Evolutionary conservation across 1,139 yeast genomes (phyloP).

Genomic region (Yamadazyma triangularis): DNA sequence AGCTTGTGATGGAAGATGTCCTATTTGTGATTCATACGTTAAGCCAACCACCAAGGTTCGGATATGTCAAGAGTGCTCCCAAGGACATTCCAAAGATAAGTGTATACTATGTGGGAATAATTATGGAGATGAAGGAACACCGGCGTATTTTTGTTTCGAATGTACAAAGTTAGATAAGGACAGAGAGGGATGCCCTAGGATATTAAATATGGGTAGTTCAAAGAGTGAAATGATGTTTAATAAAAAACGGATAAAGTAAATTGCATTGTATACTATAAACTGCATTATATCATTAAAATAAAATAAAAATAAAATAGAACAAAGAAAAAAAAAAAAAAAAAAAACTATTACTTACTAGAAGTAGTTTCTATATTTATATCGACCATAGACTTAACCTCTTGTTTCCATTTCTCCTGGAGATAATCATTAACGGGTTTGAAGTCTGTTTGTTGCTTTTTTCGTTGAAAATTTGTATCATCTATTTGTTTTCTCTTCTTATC

Average conservation of each 20-base stretch:
- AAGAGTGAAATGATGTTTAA: conserved; percentile 66
- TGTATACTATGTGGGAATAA: conserved; percentile 72
- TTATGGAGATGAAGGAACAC: conserved; percentile 40
- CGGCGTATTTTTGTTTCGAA: conserved; percentile 82
- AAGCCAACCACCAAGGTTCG: conserved; percentile 69
- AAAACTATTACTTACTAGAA: no score
- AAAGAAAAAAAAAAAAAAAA: no score
- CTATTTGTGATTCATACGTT: conserved; percentile 83
- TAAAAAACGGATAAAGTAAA: conserved; percentile 19
- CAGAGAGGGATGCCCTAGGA: conserved; percentile 90
- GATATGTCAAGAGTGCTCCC: conserved; percentile 82
- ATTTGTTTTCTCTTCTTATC: conserved; percentile 25
- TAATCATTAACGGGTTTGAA: conserved; percentile 33
- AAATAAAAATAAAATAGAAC: no score
- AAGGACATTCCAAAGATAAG: conserved; percentile 57
- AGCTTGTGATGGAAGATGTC: conserved; percentile 90
- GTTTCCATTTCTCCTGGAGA: conserved; percentile 34
- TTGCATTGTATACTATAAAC: no score
- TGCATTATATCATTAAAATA: no score
- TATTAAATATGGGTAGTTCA: conserved; percentile 74
- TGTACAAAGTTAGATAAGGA: conserved; percentile 79
- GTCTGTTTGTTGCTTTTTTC: conserved; percentile 35
- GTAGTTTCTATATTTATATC: conserved; percentile 33
- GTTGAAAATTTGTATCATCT: conserved; percentile 24
- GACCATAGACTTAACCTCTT: conserved; percentile 33